Conservation (phyloP, 2,329 filamentous ascomycete species). For the Ophiostoma ips region DNA sequence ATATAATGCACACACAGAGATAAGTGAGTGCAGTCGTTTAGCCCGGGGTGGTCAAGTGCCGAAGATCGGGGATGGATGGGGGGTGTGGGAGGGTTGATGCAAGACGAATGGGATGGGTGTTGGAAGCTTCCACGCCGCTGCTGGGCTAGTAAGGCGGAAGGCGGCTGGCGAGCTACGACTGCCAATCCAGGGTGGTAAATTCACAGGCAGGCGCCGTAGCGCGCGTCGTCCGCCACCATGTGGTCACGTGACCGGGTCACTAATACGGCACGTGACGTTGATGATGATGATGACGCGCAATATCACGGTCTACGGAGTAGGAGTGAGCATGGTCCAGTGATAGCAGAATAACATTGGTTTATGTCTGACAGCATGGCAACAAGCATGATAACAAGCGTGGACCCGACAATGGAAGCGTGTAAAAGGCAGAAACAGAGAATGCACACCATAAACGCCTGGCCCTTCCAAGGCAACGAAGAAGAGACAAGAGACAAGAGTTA, state of each 20-base stretch:
- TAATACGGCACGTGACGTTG: not conserved
- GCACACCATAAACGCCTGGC: not conserved
- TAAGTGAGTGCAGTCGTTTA: too few relatives aligned
- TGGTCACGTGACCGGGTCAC: slow-evolving; percentile 8
- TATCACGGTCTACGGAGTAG: too few relatives aligned
- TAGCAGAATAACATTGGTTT: too few relatives aligned
- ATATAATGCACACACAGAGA: too few relatives aligned
- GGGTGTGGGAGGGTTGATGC: slow-evolving; percentile 1
- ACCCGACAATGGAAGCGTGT: not conserved
- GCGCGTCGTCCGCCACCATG: slow-evolving; percentile 7
- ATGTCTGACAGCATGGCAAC: too few relatives aligned
- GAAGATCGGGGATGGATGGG: slow-evolving; percentile 3
- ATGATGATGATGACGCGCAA: not conserved
- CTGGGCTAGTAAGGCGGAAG: not conserved
- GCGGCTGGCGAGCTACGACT: slow-evolving; percentile 5
- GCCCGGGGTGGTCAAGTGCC: too few relatives aligned
- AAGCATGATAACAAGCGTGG: too few relatives aligned
- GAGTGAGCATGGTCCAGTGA: too few relatives aligned
- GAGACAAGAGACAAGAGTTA: too few relatives aligned
- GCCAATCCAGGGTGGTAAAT: not conserved
- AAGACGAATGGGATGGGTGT: not conserved
- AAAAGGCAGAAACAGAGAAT: not conserved
- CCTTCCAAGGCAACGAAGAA: not conserved
- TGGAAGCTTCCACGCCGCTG: slow-evolving; percentile 5
- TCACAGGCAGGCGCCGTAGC: slow-evolving; percentile 11